Base-by-base conservation (phyloP, 2,329 filamentous ascomycete genomes). In the Trichoderma gracile region DNA sequence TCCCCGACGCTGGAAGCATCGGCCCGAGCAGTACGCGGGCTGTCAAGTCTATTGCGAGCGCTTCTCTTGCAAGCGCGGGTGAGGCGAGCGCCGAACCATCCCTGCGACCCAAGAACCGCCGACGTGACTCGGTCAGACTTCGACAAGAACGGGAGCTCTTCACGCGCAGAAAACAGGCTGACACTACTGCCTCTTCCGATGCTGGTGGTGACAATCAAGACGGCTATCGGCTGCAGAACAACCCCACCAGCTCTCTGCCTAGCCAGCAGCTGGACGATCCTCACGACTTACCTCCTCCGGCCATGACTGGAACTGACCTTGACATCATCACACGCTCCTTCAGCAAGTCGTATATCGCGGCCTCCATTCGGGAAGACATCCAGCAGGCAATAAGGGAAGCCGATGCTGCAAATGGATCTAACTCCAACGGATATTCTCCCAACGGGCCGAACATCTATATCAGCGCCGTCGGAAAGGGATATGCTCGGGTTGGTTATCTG, bases 81-180 rank as follows among this genome's bases (percentile, higher is more conserved):
- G 89, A 90, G 38, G 88, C 88, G 27, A 89, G 84, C 52, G 80
- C 82, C 3, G 85, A 88, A 59, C 85, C 84, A 3, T 84, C 87
- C 0, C 81, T 85, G 27, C 84, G 91, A 58, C 90, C 89, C 0
- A 89, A 85, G 73, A 81, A 79, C 68, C 90, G 88, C 72, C 88
- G 93, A 27, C 88, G 88, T 62, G 86, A 93, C 63, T 98, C 94
- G 0, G 84, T 99, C 66, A 91, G 89, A 69, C 82, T 90, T 70
- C 91, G 89, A 68, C 95, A 99, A 75, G 95, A 98, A 71, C 86
- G 91, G 57, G 91, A 96, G 73, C 84, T 99, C 1, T 99, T 90
- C 73, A 97, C 93, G 0, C 86, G 94, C 33, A 92, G 91, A 76
- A 77, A 87, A 78, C 84, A 84, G 5, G 80, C 84, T 7, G 82